Conservation (phyloP, 257 asterid genomes). For the Solanum virginianum region DNA sequence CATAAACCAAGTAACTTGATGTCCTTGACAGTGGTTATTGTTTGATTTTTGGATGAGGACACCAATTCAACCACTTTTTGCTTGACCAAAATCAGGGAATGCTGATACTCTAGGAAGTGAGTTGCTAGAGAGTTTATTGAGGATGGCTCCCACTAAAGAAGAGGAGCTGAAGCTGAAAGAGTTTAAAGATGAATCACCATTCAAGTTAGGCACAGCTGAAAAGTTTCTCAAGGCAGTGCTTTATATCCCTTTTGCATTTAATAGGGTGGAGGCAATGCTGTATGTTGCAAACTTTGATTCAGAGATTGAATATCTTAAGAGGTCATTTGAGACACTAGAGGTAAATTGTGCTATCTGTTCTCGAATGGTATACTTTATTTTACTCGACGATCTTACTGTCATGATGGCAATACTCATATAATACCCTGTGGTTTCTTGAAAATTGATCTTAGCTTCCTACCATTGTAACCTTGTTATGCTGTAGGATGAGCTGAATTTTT, state of each 20-base stretch:
- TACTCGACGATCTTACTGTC: background rate
- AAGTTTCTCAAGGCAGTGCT: constrained; percentile 66
- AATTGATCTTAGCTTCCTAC: background rate
- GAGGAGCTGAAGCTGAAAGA: constrained; percentile 60
- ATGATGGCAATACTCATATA: background rate
- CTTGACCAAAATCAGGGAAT: constrained; percentile 33
- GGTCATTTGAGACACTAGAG: constrained; percentile 73
- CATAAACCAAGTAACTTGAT: background rate
- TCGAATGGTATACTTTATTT: background rate
- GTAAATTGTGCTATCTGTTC: constrained; percentile 14
- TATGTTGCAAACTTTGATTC: constrained; percentile 57
- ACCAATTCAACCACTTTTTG: background rate
- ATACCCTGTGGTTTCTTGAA: background rate
- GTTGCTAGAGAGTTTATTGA: constrained; percentile 63
- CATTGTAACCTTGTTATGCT: background rate
- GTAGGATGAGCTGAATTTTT: background rate
- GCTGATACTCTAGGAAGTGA: constrained; percentile 61
- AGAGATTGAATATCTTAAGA: constrained; percentile 59
- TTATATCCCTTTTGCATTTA: constrained; percentile 68
- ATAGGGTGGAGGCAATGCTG: constrained; percentile 77
- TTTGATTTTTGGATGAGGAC: background rate
- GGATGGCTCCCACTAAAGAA: constrained; percentile 78
- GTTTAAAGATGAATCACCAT: constrained; percentile 47
- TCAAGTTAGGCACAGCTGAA: constrained; percentile 69
- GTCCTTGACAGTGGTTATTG: background rate